Conservation (phyloP, 192 early-diverging fungal genomes). For the Paraglomus occultum region DNA sequence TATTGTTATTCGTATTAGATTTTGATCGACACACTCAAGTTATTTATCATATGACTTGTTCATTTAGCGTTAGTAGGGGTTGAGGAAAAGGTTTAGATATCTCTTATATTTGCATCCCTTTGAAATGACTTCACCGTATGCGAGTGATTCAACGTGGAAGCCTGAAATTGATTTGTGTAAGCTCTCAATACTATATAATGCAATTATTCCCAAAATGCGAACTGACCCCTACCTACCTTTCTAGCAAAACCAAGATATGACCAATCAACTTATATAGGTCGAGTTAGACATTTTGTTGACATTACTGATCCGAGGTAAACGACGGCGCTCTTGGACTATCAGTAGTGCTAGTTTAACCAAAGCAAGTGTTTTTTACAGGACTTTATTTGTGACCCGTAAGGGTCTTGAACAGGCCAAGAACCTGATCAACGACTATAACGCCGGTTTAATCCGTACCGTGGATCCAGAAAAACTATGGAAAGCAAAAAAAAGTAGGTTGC, state of each 20-base stretch:
- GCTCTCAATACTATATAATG: neutral
- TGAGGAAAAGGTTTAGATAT: no score
- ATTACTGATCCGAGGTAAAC: constrained; percentile 64
- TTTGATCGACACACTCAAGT: no score
- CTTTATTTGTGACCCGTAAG: constrained; percentile 57
- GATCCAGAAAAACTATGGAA: constrained; percentile 61
- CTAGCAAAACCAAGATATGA: constrained; percentile 57
- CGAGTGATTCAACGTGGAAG: no score
- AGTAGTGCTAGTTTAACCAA: neutral
- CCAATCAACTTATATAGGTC: constrained; percentile 70
- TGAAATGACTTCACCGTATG: neutral
- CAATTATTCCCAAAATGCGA: no score
- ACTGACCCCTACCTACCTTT: neutral
- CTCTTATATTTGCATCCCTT: no score
- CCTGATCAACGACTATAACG: constrained; percentile 61
- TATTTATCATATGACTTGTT: no score
- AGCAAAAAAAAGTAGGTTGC: constrained; percentile 64
- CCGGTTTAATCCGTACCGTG: constrained; percentile 38
- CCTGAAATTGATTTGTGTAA: constrained; percentile 17
- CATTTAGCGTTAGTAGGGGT: no score
- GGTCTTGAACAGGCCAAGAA: constrained; percentile 60
- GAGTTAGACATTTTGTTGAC: constrained; percentile 71
- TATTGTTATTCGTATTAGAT: no score
- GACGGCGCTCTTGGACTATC: neutral
- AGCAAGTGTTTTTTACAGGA: constrained; percentile 35